Conservation (phyloP, 768 basidiomycete species). For the Dentipellis sp. region DNA sequence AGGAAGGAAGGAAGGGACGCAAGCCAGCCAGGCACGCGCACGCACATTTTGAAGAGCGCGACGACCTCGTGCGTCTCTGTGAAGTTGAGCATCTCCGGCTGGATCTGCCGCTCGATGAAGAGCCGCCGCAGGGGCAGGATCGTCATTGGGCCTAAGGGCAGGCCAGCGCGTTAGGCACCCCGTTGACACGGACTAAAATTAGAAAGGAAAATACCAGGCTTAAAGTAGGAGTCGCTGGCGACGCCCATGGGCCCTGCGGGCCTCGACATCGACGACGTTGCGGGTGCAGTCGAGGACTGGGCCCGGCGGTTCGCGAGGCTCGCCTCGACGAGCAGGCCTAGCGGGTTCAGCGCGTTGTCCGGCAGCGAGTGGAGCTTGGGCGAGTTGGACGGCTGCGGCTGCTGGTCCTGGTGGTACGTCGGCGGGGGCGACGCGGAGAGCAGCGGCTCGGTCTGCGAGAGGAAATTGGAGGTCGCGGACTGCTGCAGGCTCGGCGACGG, state of each 20-base stretch:
- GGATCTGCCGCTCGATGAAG: constrained; percentile 82
- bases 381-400: constrained; percentile 38
- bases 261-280: constrained; percentile 8
- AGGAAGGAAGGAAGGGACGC: no score
- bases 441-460: not conserved
- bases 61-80: constrained; percentile 85
- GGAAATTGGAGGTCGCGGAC: not conserved
- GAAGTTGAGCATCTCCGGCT: constrained; percentile 91
- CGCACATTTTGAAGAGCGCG: constrained; percentile 83
- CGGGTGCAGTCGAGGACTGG: constrained; percentile 26
- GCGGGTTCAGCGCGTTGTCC: constrained; percentile 85
- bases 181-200: not conserved
- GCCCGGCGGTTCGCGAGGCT: constrained; percentile 68
- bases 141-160: constrained; percentile 66
- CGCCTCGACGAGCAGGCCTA: constrained; percentile 88
- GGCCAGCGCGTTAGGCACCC: not conserved
- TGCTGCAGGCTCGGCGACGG: constrained; percentile 49
- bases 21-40: not conserved
- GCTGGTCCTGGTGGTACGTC: constrained; percentile 12
- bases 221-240: constrained; percentile 85
- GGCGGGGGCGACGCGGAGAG: constrained; percentile 16
- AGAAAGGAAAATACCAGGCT: constrained; percentile 43
- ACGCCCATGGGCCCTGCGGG: constrained; percentile 50
- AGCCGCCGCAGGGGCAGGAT: constrained; percentile 75
- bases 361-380: constrained; percentile 88